phyloP scores from a whole-genome alignment of 148 eudicot species.

The Vaccinium myrtillus region DNA sequence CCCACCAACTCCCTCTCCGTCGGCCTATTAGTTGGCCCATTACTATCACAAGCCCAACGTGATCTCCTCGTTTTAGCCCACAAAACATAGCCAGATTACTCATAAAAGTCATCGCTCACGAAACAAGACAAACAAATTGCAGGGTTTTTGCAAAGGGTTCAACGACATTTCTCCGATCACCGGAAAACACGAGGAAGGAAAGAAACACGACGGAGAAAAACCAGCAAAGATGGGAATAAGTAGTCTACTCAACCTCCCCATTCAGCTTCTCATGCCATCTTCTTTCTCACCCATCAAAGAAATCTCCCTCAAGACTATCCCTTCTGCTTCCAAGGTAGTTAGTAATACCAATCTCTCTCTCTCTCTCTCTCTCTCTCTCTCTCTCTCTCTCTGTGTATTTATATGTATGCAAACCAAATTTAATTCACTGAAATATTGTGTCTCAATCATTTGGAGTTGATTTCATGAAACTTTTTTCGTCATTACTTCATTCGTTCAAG shows the following conservation, averaged over 20 bases:
- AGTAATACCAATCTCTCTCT: not conserved
- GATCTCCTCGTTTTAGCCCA: not conserved
- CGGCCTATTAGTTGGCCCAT: not conserved
- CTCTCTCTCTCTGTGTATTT: not conserved
- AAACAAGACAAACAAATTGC: not conserved
- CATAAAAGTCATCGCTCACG: not conserved
- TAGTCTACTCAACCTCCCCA: conserved; percentile 76
- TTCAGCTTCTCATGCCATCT: conserved; percentile 85
- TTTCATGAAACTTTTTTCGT: not conserved
- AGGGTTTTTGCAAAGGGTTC: conserved; percentile 5
- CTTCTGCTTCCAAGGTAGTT: conserved; percentile 80
- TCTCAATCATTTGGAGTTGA: not conserved
- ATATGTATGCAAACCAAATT: not conserved
- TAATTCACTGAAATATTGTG: not conserved
- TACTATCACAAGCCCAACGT: not conserved
- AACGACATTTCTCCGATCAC: not conserved
- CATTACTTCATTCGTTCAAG: not conserved
- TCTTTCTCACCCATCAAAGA: conserved; percentile 75
- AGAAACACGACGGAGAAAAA: not conserved
- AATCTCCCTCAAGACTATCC: conserved; percentile 92
- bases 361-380: not conserved
- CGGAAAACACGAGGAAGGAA: not conserved
- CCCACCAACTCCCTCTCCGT: not conserved
- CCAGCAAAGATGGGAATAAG: conserved; percentile 25
- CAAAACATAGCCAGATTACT: not conserved